A percentile compares a stretch with the other conserved stretches of the same genome.
phyloP scores from a whole-genome alignment of 108 stramenopile species.

The Craspedostauros australis region DNA sequence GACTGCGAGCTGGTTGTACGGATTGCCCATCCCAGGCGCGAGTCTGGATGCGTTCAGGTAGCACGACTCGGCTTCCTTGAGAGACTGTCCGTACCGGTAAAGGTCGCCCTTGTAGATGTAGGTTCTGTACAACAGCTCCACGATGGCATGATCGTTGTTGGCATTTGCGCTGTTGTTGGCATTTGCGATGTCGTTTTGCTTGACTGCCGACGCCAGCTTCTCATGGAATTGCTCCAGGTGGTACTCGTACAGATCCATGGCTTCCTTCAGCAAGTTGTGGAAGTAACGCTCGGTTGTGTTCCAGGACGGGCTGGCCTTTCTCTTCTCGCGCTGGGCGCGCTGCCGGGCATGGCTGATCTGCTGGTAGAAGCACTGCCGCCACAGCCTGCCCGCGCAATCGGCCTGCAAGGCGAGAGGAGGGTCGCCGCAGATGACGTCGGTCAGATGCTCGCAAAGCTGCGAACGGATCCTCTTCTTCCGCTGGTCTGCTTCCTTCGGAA shows the following conservation, averaged over 20 bases:
- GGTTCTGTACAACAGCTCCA: constrained; percentile 31
- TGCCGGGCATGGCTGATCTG: constrained; percentile 46
- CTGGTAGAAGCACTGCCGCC: constrained; percentile 73
- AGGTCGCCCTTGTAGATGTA: constrained; percentile 71
- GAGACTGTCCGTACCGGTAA: constrained; percentile 49
- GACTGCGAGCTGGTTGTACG: constrained; percentile 81
- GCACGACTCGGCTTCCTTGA: constrained; percentile 41
- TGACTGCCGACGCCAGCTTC: constrained; percentile 13
- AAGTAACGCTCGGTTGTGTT: constrained; percentile 20
- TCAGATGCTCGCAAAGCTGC: constrained; percentile 55
- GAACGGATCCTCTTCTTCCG: constrained; percentile 26
- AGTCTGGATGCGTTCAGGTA: constrained; percentile 53
- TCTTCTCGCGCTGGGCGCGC: constrained; percentile 37
- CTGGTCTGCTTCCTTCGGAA: neutral
- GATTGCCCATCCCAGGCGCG: constrained; percentile 68
- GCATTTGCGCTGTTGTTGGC: neutral
- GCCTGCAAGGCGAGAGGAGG: constrained; percentile 30
- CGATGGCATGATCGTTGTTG: constrained; percentile 1
- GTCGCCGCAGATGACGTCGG: constrained; percentile 58
- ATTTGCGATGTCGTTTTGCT: neutral
- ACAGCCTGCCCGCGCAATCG: constrained; percentile 51
- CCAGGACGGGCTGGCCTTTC: constrained; percentile 15
- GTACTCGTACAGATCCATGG: constrained; percentile 59
- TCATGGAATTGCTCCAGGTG: constrained; percentile 42
- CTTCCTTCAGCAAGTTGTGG: constrained; percentile 51